Conservation (phyloP, 257 asterid species). For the Eustoma russellianum region DNA sequence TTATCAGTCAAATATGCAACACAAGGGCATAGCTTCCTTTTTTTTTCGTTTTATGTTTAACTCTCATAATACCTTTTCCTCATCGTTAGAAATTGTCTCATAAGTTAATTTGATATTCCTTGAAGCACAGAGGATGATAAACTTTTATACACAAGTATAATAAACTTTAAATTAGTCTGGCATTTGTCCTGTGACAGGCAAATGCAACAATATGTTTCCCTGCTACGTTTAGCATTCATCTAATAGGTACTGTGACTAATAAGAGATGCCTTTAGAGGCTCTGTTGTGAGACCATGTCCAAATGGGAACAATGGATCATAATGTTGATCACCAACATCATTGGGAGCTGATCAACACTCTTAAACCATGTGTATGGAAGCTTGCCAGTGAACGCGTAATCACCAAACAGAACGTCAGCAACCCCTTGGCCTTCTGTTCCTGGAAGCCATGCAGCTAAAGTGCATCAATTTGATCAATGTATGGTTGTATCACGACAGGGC, state of each 20-base stretch:
- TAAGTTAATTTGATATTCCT: too few species aligned
- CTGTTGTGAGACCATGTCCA: conserved; percentile 34
- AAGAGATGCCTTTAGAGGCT: conserved; percentile 3
- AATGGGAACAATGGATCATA: conserved; percentile 42
- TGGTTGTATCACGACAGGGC: conserved; percentile 35
- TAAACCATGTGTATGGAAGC: conserved; percentile 36
- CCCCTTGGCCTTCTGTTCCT: conserved; percentile 43
- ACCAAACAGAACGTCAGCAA: conserved; percentile 38
- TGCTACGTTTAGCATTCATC: too few species aligned
- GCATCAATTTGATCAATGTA: conserved; percentile 27
- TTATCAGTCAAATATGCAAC: too few species aligned
- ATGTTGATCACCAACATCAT: conserved; percentile 43
- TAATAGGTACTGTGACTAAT: not conserved
- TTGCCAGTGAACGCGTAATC: conserved; percentile 40
- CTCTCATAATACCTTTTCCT: too few species aligned
- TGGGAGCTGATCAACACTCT: conserved; percentile 39
- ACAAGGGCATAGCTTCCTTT: too few species aligned
- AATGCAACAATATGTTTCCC: not conserved
- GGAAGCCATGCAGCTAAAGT: conserved; percentile 45
- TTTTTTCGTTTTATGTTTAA: too few species aligned
- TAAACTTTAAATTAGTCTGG: too few species aligned
- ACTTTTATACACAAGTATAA: too few species aligned
- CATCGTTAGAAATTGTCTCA: too few species aligned
- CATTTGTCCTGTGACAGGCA: too few species aligned
- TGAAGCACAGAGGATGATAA: too few species aligned